These are phyloP conservation scores for Penicillium macrosclerotiorum DNA, from an alignment of 495 filamentous ascomycete genomes.

Conservation along the genomic window DNA sequence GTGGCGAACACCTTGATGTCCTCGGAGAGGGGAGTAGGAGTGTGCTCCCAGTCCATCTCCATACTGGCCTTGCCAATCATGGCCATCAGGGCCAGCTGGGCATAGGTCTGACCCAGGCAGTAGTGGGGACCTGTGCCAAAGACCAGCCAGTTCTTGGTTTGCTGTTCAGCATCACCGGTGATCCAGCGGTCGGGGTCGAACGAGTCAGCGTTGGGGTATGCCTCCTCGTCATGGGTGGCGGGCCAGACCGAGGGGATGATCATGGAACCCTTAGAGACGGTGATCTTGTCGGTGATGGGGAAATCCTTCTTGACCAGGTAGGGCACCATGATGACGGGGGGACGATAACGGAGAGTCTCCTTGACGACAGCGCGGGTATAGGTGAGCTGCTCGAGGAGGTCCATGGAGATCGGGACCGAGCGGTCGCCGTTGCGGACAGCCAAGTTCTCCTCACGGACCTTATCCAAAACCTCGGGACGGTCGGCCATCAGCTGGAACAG, in stretches of 20 bases:
- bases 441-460: slow-evolving; percentile 90
- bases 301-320: slow-evolving; percentile 95
- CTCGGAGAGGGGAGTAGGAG: slow-evolving; percentile 75
- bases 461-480: slow-evolving; percentile 84
- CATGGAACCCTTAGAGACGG: slow-evolving; percentile 92
- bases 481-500: slow-evolving; percentile 94
- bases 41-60: slow-evolving; percentile 87
- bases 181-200: slow-evolving; percentile 92
- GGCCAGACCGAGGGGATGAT: slow-evolving; percentile 88
- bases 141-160: slow-evolving; percentile 94
- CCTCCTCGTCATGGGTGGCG: slow-evolving; percentile 88
- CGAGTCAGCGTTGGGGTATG: slow-evolving; percentile 82
- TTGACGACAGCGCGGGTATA: slow-evolving; percentile 93
- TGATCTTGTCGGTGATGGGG: slow-evolving; percentile 85
- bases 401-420: slow-evolving; percentile 68
- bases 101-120: slow-evolving; percentile 93
- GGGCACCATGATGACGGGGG: slow-evolving; percentile 96
- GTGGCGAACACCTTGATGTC: slow-evolving; percentile 98
- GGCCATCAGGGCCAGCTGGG: slow-evolving; percentile 81
- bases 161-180: slow-evolving; percentile 83
- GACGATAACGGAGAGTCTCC: slow-evolving; percentile 91
- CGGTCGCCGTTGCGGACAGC: slow-evolving; percentile 73
- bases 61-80: slow-evolving; percentile 96
- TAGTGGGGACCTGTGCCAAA: slow-evolving; percentile 97
- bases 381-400: slow-evolving; percentile 80